Evolutionary conservation across 805 yeast genomes (phyloP).

Genomic region (Kockiozyma suomiensis): DNA sequence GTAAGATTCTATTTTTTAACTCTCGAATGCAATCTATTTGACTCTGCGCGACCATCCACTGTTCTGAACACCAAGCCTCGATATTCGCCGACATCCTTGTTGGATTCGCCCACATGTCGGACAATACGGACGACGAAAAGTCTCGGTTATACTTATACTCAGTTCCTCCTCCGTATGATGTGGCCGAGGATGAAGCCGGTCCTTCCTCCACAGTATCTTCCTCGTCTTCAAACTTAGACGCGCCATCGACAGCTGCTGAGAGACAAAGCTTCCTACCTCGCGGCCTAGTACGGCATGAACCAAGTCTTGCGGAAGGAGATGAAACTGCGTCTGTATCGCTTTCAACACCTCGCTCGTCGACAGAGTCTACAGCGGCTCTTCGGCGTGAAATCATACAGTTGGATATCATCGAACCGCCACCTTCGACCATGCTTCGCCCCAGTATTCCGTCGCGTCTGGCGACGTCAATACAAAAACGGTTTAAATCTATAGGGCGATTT

Average conservation of each 20-base stretch:
- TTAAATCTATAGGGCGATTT: not conserved
- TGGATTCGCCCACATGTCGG: not conserved
- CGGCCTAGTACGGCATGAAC: constrained; percentile 18
- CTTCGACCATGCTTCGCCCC: constrained; percentile 9
- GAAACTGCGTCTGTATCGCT: constrained; percentile 15
- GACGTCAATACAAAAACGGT: constrained; percentile 13
- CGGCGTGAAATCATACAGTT: constrained; percentile 41
- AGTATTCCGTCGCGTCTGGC: constrained; percentile 27
- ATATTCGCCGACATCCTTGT: not conserved
- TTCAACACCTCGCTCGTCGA: constrained; percentile 29
- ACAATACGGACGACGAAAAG: constrained; percentile 25
- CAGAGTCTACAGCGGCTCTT: constrained; percentile 22
- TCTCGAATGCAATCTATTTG: too few species aligned
- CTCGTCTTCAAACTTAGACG: constrained; percentile 10
- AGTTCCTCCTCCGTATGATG: constrained; percentile 34
- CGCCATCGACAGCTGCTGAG: constrained; percentile 23
- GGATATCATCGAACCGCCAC: constrained; percentile 47
- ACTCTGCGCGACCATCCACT: too few species aligned
- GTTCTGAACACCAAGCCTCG: too few species aligned
- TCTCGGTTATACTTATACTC: constrained; percentile 28
- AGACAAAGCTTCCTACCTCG: constrained; percentile 27
- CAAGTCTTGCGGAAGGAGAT: not conserved
- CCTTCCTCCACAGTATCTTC: constrained; percentile 17
- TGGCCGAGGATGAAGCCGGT: constrained; percentile 20
- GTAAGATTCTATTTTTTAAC: too few species aligned